Evolutionary conservation across 225 moss, liverwort and hornwort species (phyloP).

Genomic region (Physcomitrium patens): DNA sequence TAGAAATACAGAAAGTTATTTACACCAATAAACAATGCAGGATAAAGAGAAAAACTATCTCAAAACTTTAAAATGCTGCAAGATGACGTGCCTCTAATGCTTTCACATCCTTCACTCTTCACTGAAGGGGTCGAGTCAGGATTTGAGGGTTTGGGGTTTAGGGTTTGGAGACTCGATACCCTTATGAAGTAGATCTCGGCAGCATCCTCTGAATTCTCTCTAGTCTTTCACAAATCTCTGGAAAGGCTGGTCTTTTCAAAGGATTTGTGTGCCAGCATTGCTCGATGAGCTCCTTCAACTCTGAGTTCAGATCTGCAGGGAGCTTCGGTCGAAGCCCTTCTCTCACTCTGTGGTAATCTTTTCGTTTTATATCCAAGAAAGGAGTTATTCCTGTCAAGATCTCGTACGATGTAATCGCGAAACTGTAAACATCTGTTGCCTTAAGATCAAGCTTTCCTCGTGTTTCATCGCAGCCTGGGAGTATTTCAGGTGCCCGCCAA

Average conservation of each 20-base stretch:
- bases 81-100: no score
- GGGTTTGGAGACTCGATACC: no score
- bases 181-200: not conserved
- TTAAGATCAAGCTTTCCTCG: not conserved
- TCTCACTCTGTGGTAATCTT: no score
- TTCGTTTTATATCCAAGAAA: no score
- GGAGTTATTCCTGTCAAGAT: constrained; percentile 28
- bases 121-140: no score
- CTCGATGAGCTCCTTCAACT: constrained; percentile 28
- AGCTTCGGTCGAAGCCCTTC: constrained; percentile 26
- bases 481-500: constrained; percentile 44
- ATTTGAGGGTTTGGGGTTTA: no score
- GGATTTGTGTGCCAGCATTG: constrained; percentile 36
- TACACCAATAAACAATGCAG: no score
- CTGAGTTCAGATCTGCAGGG: constrained; percentile 13
- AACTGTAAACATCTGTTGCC: constrained; percentile 43
- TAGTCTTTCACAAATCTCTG: constrained; percentile 15
- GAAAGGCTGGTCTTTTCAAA: constrained; percentile 32
- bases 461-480: not conserved
- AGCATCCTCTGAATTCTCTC: constrained; percentile 12
- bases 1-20: no score
- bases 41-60: no score
- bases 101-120: no score
- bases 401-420: constrained; percentile 41
- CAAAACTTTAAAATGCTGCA: no score